Conservation (phyloP, 306 rosid species). For the Styphnolobium japonicum region DNA sequence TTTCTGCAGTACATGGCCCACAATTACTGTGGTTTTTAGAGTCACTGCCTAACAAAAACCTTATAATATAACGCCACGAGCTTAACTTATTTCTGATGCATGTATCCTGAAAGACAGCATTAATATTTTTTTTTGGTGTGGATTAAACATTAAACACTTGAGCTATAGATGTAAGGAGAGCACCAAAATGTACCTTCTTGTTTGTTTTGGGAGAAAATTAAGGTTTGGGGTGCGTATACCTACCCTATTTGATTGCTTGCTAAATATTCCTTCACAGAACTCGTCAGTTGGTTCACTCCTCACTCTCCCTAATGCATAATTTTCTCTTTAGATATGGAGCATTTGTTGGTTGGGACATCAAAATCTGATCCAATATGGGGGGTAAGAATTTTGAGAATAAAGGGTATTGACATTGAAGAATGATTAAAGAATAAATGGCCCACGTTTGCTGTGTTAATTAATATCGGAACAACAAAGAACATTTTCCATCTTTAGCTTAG, state of each 20-base stretch:
- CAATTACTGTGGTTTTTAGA: slow-evolving; percentile 11
- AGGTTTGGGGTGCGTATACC: neutral
- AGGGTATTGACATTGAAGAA: neutral
- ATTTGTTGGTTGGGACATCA: slow-evolving; percentile 23
- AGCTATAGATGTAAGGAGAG: neutral
- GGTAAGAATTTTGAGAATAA: neutral
- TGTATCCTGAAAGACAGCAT: slow-evolving; percentile 3
- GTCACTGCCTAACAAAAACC: slow-evolving; percentile 1
- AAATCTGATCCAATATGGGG: slow-evolving; percentile 13
- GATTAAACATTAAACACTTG: neutral
- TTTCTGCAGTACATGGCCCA: slow-evolving; percentile 44
- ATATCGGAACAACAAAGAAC: neutral
- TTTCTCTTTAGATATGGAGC: neutral
- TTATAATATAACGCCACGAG: neutral
- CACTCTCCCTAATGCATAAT: neutral
- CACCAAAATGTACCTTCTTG: neutral
- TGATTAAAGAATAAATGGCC: slow-evolving; percentile 20
- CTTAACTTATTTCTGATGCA: slow-evolving; percentile 25
- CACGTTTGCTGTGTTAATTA: neutral
- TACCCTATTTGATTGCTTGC: neutral
- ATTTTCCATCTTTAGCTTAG: neutral
- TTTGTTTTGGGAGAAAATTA: slow-evolving; percentile 18
- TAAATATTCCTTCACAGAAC: neutral
- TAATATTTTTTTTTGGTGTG: neutral
- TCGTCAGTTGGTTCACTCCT: slow-evolving; percentile 12